Percentiles rank a stretch among this genome's conserved stretches.
phyloP scores from a whole-genome alignment of 1,284 basidiomycete genomes.

The Ceratobasidium sp. region DNA sequence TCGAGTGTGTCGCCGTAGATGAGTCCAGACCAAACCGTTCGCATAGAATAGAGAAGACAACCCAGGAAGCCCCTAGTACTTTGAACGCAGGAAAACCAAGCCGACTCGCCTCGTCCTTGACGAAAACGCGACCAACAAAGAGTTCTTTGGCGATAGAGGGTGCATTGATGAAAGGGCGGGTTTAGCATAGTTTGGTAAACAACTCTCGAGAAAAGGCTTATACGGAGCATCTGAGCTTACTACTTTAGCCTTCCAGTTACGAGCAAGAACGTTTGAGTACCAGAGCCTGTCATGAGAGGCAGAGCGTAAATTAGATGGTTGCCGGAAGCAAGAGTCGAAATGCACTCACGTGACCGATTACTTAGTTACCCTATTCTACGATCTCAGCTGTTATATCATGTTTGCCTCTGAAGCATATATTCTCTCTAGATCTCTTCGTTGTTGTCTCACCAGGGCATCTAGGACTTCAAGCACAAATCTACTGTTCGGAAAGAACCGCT shows the following conservation, averaged over 20 bases:
- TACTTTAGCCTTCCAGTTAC: not conserved
- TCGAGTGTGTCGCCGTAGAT: not conserved
- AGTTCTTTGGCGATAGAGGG: slow-evolving; percentile 24
- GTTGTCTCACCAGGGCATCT: too few species aligned
- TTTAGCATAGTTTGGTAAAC: slow-evolving; percentile 27
- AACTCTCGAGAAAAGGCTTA: slow-evolving; percentile 22
- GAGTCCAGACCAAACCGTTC: slow-evolving; percentile 5
- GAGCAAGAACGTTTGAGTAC: not conserved
- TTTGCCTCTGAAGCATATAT: too few species aligned
- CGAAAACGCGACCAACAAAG: slow-evolving; percentile 22
- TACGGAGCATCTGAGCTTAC: not conserved
- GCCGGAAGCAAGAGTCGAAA: too few species aligned
- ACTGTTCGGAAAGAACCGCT: too few species aligned
- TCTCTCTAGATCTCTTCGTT: too few species aligned
- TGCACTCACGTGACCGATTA: too few species aligned
- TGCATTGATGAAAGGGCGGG: slow-evolving; percentile 34
- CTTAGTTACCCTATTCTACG: too few species aligned
- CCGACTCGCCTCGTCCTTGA: slow-evolving; percentile 44
- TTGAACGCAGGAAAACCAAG: slow-evolving; percentile 45
- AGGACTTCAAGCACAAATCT: too few species aligned
- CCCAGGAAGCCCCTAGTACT: slow-evolving; percentile 46
- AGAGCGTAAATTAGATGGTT: too few species aligned
- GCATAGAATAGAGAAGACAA: slow-evolving; percentile 6
- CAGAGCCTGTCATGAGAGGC: too few species aligned
- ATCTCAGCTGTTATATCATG: too few species aligned